Percentiles rank a stretch among this genome's conserved stretches.
These are phyloP conservation scores for Botryosphaeria dothidea DNA, from an alignment of 2,329 filamentous ascomycete genomes.

Conservation along the genomic window DNA sequence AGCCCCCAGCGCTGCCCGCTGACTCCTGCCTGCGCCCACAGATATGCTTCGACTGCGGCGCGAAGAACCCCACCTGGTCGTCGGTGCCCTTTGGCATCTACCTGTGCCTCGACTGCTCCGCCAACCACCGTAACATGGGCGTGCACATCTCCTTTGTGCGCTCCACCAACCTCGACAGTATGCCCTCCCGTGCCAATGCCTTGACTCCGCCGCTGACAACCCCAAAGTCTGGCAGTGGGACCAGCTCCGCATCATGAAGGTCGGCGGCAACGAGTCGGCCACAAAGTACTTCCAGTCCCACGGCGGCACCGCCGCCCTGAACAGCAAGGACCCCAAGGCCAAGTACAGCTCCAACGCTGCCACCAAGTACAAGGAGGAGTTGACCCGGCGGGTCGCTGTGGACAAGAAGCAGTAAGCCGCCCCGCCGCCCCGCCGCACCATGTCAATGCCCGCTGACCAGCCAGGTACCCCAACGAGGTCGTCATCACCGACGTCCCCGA, in stretches of 20 bases:
- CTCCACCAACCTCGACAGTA: slow-evolving; percentile 98
- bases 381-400: slow-evolving; percentile 78
- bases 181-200: slow-evolving; percentile 37
- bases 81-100: slow-evolving; percentile 98
- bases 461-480: slow-evolving; percentile 80
- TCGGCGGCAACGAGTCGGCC: slow-evolving; percentile 95
- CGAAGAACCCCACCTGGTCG: slow-evolving; percentile 98
- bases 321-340: slow-evolving; percentile 94
- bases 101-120: slow-evolving; percentile 95
- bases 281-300: slow-evolving; percentile 98
- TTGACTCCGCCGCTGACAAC: slow-evolving; percentile 28
- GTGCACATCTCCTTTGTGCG: slow-evolving; percentile 99
- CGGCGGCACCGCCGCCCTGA: slow-evolving; percentile 87
- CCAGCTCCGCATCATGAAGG: slow-evolving; percentile 95
- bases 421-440: slow-evolving; percentile 23
- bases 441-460: slow-evolving; percentile 19
- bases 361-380: slow-evolving; percentile 95
- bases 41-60: slow-evolving; percentile 98
- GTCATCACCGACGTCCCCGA: slow-evolving; percentile 73
- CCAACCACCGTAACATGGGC: slow-evolving; percentile 94
- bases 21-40: slow-evolving; percentile 38
- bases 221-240: slow-evolving; percentile 87
- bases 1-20: background rate
- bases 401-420: slow-evolving; percentile 78
- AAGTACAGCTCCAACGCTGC: slow-evolving; percentile 96